Base-by-base conservation (phyloP, 2,329 filamentous ascomycete species). In the Fusarium hainanense region DNA sequence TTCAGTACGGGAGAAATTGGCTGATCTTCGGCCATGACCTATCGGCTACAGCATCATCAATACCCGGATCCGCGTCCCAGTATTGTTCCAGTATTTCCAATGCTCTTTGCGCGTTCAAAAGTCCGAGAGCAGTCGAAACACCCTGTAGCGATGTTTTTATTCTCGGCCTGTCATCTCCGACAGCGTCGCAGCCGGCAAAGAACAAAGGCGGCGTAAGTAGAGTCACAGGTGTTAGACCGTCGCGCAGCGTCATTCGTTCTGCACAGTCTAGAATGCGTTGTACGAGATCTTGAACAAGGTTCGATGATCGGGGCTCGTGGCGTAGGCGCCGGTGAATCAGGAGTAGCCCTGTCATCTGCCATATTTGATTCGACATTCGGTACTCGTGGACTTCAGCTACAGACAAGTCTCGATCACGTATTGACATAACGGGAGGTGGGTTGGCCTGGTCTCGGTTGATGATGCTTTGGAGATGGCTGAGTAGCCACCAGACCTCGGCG, bases 361-460 rank as follows among this genome's bases (percentile, higher is more conserved):
- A 70, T 8, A 70, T 67, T 18, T 70, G 68, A 27, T 70, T 70
- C 9, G 68, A 70, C 2, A 70, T 3, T 3, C 68, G 61, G 16
- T 70, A 68, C 37, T 70, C 68, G 7, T 58, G 54, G 18, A 70
- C 43, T 27, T 70, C 68, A 3, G 37, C 63, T 2, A 66, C 63
- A 0, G 68, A 64, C 5, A 70, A 13, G 1, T 48, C 54, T 2
- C 54, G 68, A 4, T 51, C 47, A 3, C 52, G 58, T 41, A 70
- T 54, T 21, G 68, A 70, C 34, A 68, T 55, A 3, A 70, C 68
- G 0, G 68, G 68, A 7, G 68, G 68, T 7, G 68, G 68, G 7
- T 54, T 41, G 4, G 43, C 27, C 14, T 54, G 43, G 5, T 70
- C 68, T 25, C 68, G 34, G 6, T 70, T 41, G 21, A 70, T 68